phyloP scores from a whole-genome alignment of 164 flowering plant species.

The Aristolochia fimbriata region DNA sequence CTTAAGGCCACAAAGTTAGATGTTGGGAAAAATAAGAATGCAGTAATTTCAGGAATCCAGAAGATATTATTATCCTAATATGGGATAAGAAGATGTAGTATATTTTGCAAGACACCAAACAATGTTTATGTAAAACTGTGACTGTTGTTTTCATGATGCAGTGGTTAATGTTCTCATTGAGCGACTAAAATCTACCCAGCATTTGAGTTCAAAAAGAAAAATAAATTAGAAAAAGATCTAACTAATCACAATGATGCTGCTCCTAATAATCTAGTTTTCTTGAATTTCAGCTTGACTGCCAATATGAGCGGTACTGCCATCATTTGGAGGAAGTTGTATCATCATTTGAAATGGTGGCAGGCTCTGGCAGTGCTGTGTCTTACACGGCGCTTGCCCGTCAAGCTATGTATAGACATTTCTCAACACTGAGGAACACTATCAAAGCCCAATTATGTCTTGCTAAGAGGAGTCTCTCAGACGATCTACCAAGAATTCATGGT shows the following conservation, averaged over 20 bases:
- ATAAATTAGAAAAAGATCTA: neutral
- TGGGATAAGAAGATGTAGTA: neutral
- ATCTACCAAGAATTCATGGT: constrained; percentile 31
- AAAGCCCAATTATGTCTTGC: constrained; percentile 35
- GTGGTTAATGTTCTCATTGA: neutral
- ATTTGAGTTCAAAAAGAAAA: neutral
- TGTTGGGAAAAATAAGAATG: neutral
- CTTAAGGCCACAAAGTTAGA: neutral
- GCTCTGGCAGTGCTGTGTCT: constrained; percentile 55
- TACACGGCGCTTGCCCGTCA: constrained; percentile 72
- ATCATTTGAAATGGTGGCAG: constrained; percentile 65
- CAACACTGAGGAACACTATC: constrained; percentile 59
- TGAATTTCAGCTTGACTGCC: constrained; percentile 52
- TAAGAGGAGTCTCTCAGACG: constrained; percentile 27
- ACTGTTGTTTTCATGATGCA: neutral
- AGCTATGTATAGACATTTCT: constrained; percentile 79
- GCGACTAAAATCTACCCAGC: neutral
- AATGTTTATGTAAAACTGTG: neutral
- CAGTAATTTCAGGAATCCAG: neutral
- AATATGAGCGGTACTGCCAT: constrained; percentile 59
- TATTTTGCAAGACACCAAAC: neutral
- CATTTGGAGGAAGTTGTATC: constrained; percentile 62
- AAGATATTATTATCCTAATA: neutral
- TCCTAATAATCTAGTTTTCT: constrained; percentile 1
- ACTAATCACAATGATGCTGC: too few relatives aligned